phyloP scores from a whole-genome alignment of 2,329 filamentous ascomycete species.

The Didymellaceae sp. region DNA sequence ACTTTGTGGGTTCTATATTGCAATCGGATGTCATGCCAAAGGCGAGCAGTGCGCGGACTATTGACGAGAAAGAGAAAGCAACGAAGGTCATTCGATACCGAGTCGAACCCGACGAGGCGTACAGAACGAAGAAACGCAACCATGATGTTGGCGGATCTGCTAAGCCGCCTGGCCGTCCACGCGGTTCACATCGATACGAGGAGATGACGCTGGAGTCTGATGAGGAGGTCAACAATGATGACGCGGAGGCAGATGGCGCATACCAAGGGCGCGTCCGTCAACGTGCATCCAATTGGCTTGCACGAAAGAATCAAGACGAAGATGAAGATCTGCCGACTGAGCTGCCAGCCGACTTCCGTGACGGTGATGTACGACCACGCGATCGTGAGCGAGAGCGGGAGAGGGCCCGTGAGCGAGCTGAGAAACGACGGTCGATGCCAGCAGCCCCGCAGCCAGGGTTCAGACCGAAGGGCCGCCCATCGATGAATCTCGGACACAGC shows the following conservation, averaged over 20 bases:
- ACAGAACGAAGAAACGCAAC: constrained; percentile 41
- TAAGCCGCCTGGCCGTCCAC: constrained; percentile 29
- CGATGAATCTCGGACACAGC: constrained; percentile 33
- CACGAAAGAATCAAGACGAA: constrained; percentile 50
- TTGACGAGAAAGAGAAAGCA: constrained; percentile 39
- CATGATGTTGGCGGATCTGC: constrained; percentile 30
- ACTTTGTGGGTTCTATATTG: constrained; percentile 39
- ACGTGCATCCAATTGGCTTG: constrained; percentile 51
- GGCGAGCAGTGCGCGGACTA: constrained; percentile 18
- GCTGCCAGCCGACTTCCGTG: constrained; percentile 51
- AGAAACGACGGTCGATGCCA: constrained; percentile 37
- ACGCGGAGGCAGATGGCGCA: constrained; percentile 18
- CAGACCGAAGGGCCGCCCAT: constrained; percentile 33
- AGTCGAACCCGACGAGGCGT: constrained; percentile 52
- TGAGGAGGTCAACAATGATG: constrained; percentile 44
- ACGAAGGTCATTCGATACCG: constrained; percentile 45
- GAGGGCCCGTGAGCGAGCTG: constrained; percentile 28
- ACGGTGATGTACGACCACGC: constrained; percentile 43
- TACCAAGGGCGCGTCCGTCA: constrained; percentile 26
- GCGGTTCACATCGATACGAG: constrained; percentile 47
- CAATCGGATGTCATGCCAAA: constrained; percentile 45
- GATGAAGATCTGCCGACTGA: constrained; percentile 52
- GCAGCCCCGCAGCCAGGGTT: constrained; percentile 29
- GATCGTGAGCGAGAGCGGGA: constrained; percentile 34
- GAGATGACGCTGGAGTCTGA: constrained; percentile 56